Conservation (phyloP, 2,329 filamentous ascomycete genomes). For the Akanthomyces uredinophilus region DNA sequence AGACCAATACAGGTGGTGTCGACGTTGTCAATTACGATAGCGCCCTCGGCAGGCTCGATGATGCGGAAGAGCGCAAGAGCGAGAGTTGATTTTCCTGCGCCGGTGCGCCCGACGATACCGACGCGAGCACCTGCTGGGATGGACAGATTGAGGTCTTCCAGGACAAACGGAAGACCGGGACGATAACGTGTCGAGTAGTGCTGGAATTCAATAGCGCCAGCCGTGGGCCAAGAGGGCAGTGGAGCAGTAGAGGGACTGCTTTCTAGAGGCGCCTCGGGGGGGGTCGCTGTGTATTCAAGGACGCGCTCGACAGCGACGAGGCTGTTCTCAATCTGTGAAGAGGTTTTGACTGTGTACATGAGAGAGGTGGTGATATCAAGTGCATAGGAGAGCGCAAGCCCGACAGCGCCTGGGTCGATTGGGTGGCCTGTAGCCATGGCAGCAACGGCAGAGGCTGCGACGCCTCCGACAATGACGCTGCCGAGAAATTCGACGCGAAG, state of each 20-base stretch:
- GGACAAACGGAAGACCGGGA: constrained; percentile 72
- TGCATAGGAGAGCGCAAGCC: constrained; percentile 86
- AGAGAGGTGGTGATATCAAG: constrained; percentile 87
- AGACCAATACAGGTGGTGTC: constrained; percentile 32
- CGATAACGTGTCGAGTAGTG: constrained; percentile 86
- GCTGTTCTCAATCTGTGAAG: constrained; percentile 91
- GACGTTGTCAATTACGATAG: constrained; percentile 68
- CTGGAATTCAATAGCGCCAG: constrained; percentile 76
- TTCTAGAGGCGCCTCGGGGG: constrained; percentile 75
- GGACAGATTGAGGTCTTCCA: constrained; percentile 77
- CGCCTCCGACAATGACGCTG: constrained; percentile 76
- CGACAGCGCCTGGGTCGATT: constrained; percentile 67
- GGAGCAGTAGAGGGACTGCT: constrained; percentile 79
- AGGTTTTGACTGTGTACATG: constrained; percentile 93
- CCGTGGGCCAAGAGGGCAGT: constrained; percentile 77
- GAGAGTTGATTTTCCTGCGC: constrained; percentile 84
- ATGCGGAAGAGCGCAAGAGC: constrained; percentile 85
- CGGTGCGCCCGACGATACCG: constrained; percentile 88
- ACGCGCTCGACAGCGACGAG: constrained; percentile 92
- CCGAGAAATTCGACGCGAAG: constrained; percentile 86
- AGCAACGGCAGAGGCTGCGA: constrained; percentile 71
- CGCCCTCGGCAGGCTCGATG: constrained; percentile 71
- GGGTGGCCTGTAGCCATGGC: constrained; percentile 62
- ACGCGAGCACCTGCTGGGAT: constrained; percentile 92
- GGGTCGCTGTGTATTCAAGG: constrained; percentile 78